phyloP scores from a whole-genome alignment of 495 filamentous ascomycete species.

The Lasiosphaeria ovina region DNA sequence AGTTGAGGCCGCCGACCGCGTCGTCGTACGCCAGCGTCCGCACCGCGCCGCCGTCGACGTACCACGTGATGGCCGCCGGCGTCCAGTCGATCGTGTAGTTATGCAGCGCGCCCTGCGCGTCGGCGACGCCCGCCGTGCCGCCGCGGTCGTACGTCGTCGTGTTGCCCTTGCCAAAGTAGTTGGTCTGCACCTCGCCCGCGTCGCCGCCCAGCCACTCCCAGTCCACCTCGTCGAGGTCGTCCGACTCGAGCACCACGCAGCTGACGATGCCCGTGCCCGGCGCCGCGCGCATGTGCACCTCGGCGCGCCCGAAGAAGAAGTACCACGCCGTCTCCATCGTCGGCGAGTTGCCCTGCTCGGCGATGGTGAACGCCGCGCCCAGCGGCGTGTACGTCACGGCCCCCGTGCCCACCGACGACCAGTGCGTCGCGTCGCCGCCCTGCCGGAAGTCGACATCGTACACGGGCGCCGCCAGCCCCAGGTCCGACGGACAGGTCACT shows the following conservation, averaged over 20 bases:
- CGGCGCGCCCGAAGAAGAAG: constrained; percentile 74
- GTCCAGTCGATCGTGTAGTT: constrained; percentile 86
- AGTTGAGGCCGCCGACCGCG: constrained; percentile 61
- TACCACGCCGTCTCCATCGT: constrained; percentile 67
- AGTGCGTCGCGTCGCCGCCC: constrained; percentile 61
- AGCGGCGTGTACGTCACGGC: constrained; percentile 57
- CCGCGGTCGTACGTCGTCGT: constrained; percentile 70
- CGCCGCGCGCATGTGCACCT: constrained; percentile 62
- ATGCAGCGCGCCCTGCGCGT: constrained; percentile 63
- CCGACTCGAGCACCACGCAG: constrained; percentile 78
- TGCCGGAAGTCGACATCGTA: constrained; percentile 61
- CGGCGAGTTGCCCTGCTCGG: constrained; percentile 70
- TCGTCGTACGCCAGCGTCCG: constrained; percentile 61
- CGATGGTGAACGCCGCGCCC: constrained; percentile 72
- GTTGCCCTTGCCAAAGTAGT: constrained; percentile 92
- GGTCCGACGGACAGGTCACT: constrained; percentile 17
- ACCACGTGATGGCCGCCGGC: constrained; percentile 69
- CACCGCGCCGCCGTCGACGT: constrained; percentile 65
- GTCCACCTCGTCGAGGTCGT: constrained; percentile 89
- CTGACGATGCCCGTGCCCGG: constrained; percentile 70
- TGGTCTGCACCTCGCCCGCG: constrained; percentile 67
- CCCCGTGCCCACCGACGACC: constrained; percentile 53
- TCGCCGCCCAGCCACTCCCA: constrained; percentile 74
- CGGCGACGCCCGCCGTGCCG: constrained; percentile 55
- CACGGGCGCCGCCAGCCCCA: constrained; percentile 9